Conservation (phyloP, 257 asterid genomes). For the Salvia splendens region DNA sequence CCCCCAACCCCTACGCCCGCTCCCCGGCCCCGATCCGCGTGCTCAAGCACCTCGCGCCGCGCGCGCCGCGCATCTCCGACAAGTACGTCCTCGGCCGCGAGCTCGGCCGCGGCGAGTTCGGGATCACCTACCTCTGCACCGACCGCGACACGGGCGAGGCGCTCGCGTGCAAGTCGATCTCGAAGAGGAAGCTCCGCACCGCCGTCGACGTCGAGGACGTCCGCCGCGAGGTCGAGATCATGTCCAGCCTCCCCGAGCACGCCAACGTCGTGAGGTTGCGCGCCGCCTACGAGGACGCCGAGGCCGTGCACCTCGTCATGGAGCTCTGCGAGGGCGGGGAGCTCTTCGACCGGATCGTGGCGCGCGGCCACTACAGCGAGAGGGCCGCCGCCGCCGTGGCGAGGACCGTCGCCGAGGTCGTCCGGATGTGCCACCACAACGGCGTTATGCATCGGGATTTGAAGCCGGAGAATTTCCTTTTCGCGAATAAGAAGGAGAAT, state of each 20-base stretch:
- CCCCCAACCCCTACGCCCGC: slow-evolving; percentile 62
- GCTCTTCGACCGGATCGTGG: slow-evolving; percentile 78
- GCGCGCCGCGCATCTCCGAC: slow-evolving; percentile 62
- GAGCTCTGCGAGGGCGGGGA: slow-evolving; percentile 90
- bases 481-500: slow-evolving; percentile 81
- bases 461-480: slow-evolving; percentile 87
- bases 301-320: slow-evolving; percentile 84
- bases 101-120: slow-evolving; percentile 89
- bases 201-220: slow-evolving; percentile 82
- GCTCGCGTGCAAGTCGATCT: slow-evolving; percentile 83
- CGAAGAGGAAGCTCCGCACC: slow-evolving; percentile 76
- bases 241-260: slow-evolving; percentile 81
- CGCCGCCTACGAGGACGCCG: slow-evolving; percentile 80
- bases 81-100: slow-evolving; percentile 75
- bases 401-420: slow-evolving; percentile 72
- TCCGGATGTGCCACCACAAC: slow-evolving; percentile 74
- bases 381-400: slow-evolving; percentile 72
- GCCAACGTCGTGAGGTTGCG: slow-evolving; percentile 62
- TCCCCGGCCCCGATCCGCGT: slow-evolving; percentile 65
- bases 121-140: slow-evolving; percentile 77
- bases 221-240: slow-evolving; percentile 77
- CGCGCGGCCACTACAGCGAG: slow-evolving; percentile 88
- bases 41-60: slow-evolving; percentile 57
- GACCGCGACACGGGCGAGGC: slow-evolving; percentile 67
- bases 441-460: slow-evolving; percentile 88